These are phyloP conservation scores for Iris macrosiphon DNA, from an alignment of 106 monocot species.

Conservation along the genomic window DNA sequence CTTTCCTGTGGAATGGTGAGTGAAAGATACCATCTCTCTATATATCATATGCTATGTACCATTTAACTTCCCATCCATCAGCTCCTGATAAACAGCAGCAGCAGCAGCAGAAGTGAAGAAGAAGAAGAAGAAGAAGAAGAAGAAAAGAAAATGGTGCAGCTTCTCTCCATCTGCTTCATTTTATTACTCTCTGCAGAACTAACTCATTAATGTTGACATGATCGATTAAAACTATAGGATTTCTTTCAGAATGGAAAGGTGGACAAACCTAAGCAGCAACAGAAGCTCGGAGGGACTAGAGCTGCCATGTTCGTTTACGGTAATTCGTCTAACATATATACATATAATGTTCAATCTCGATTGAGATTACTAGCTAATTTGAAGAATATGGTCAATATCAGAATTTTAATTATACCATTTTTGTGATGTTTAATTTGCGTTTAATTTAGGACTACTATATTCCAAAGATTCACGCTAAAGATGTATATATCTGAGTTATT, in stretches of 20 bases:
- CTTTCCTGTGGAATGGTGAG: not conserved
- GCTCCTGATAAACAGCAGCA: not conserved
- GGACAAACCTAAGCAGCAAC: not conserved
- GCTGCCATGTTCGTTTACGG: constrained; percentile 18
- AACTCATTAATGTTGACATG: no score
- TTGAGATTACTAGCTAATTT: not conserved
- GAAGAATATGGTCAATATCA: not conserved
- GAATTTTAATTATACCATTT: not conserved
- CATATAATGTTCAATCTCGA: not conserved
- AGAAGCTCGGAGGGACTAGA: constrained; percentile 12
- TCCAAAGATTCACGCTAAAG: no score
- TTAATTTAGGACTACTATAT: no score
- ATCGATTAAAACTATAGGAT: not conserved
- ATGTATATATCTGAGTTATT: no score
- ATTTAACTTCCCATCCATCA: not conserved
- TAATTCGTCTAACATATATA: not conserved
- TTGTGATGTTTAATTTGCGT: not conserved
- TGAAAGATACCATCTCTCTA: not conserved
- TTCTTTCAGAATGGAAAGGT: not conserved
- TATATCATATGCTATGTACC: not conserved
- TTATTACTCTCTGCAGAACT: not conserved
- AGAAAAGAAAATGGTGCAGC: not conserved
- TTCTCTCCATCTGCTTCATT: not conserved
- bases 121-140: not conserved
- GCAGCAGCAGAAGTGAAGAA: not conserved